Percentiles rank a stretch among this genome's conserved stretches.
These are phyloP conservation scores for Quercus cerris DNA, from an alignment of 306 rosid genomes.

Conservation along the genomic window DNA sequence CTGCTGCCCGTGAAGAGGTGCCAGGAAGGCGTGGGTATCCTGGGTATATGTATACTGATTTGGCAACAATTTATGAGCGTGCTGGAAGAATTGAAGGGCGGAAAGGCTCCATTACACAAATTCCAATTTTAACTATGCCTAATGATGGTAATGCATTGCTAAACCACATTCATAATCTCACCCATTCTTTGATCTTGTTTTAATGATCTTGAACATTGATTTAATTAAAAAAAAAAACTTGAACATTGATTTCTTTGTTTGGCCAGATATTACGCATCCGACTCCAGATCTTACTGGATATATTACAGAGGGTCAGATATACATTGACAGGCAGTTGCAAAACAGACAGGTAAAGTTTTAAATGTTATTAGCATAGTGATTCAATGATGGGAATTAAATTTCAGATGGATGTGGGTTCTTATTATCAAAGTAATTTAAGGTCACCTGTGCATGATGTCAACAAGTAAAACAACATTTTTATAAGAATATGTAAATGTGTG, in stretches of 20 bases:
- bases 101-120: constrained; percentile 97
- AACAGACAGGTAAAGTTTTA: constrained; percentile 80
- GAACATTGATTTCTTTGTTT: constrained; percentile 22
- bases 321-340: constrained; percentile 90
- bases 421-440: background rate
- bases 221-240: background rate
- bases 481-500: no score
- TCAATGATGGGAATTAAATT: background rate
- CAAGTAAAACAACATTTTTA: background rate
- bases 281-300: constrained; percentile 99
- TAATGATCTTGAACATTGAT: background rate
- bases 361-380: constrained; percentile 2
- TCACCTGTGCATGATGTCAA: background rate
- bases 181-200: constrained; percentile 11
- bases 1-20: constrained; percentile 99
- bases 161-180: constrained; percentile 12
- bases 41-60: constrained; percentile 99
- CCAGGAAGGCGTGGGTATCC: constrained; percentile 99
- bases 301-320: constrained; percentile 98
- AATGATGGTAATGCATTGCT: constrained; percentile 71
- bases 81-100: constrained; percentile 99
- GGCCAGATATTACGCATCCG: constrained; percentile 93
- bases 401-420: background rate
- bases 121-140: constrained; percentile 98
- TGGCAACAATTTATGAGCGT: constrained; percentile 97